These are phyloP conservation scores for Bryoerythrophyllum caledonicum DNA, from an alignment of 225 moss, liverwort and hornwort genomes.

Conservation along the genomic window DNA sequence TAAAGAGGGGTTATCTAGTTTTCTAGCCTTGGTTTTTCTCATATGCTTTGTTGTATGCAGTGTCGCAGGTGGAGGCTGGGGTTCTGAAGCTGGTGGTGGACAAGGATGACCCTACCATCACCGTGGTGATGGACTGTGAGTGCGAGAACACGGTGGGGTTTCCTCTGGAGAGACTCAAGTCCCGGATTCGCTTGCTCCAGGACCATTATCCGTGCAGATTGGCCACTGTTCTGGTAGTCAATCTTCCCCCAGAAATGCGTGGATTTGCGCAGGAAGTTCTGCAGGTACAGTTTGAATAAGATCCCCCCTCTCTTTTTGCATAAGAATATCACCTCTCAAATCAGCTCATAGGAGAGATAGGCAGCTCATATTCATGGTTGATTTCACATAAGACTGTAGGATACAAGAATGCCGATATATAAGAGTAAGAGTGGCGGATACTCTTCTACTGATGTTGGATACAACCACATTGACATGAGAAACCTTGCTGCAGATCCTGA, in stretches of 20 bases:
- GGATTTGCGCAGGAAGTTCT: constrained; percentile 72
- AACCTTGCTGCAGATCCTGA: constrained; percentile 52
- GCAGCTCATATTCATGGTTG: too few species aligned
- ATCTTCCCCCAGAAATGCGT: constrained; percentile 87
- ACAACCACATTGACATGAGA: too few species aligned
- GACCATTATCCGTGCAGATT: constrained; percentile 92
- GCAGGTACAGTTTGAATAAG: constrained; percentile 43
- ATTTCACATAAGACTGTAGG: too few species aligned
- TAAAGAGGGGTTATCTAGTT: too few species aligned
- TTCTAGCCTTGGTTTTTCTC: not conserved
- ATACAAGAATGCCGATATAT: too few species aligned
- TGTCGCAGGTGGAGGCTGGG: constrained; percentile 96
- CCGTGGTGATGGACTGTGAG: constrained; percentile 92
- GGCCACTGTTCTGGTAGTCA: constrained; percentile 73
- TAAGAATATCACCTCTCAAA: too few species aligned
- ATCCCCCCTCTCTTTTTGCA: too few species aligned
- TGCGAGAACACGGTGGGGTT: constrained; percentile 80
- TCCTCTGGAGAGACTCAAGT: constrained; percentile 83
- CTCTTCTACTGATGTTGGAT: too few species aligned
- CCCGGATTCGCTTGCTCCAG: constrained; percentile 82
- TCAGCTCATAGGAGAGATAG: too few species aligned
- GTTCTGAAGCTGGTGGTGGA: constrained; percentile 61
- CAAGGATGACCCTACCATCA: constrained; percentile 72
- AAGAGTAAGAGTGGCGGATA: too few species aligned
- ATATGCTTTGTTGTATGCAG: constrained; percentile 37